phyloP scores from a whole-genome alignment of 2,329 filamentous ascomycete genomes.

The Talaromyces sp. region DNA sequence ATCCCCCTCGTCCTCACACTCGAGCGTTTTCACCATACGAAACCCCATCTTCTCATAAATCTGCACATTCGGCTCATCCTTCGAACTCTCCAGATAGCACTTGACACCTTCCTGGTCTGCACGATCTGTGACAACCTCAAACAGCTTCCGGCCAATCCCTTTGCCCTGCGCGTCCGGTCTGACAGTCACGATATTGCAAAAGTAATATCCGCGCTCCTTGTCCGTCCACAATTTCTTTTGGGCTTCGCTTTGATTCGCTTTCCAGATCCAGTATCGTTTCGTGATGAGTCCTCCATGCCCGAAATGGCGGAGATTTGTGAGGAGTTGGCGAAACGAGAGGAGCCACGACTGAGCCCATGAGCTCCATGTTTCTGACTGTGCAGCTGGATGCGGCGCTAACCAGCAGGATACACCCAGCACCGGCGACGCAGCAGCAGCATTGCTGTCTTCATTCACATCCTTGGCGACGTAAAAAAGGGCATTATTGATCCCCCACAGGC shows the following conservation, averaged over 20 bases:
- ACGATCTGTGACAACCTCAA: slow-evolving; percentile 56
- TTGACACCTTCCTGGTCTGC: slow-evolving; percentile 61
- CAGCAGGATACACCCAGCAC: slow-evolving; percentile 70
- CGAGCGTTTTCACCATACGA: slow-evolving; percentile 58
- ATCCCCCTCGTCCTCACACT: slow-evolving; percentile 59
- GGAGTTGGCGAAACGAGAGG: slow-evolving; percentile 61
- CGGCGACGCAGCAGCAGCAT: slow-evolving; percentile 23
- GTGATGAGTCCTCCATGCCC: slow-evolving; percentile 65
- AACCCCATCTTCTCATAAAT: slow-evolving; percentile 71
- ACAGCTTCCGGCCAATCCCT: slow-evolving; percentile 61
- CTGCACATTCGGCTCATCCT: slow-evolving; percentile 61
- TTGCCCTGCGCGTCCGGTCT: slow-evolving; percentile 59
- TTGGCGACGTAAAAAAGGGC: slow-evolving; percentile 67
- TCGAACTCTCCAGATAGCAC: slow-evolving; percentile 68
- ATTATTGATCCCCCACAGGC: slow-evolving; percentile 65
- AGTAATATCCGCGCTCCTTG: slow-evolving; percentile 61
- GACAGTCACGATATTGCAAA: slow-evolving; percentile 71
- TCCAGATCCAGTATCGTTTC: slow-evolving; percentile 68
- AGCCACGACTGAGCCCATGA: slow-evolving; percentile 60
- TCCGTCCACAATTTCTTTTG: slow-evolving; percentile 62
- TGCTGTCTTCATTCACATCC: slow-evolving; percentile 19
- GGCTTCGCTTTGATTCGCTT: slow-evolving; percentile 57
- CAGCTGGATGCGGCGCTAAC: slow-evolving; percentile 53
- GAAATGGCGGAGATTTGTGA: slow-evolving; percentile 60
- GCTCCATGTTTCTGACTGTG: slow-evolving; percentile 52